Evolutionary conservation across 2,329 filamentous ascomycete genomes (phyloP), one percentile per base, ranked within the genome.

Genomic region (Celoporthe dispersa): DNA sequence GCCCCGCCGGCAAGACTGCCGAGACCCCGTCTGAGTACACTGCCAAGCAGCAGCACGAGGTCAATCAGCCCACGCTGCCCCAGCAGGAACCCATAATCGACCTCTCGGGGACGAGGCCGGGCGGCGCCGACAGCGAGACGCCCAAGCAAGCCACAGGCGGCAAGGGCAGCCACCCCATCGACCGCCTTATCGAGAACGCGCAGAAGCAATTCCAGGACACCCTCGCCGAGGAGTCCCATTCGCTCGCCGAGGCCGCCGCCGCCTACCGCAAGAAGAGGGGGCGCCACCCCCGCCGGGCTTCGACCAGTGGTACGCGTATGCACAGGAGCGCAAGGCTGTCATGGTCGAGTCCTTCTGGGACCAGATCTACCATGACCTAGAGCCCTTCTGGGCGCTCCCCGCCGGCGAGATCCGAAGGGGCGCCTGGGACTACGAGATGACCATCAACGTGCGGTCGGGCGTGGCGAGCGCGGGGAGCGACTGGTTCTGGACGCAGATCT

Each of bases 231-330:
- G 81, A 84, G 71, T 87, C 86, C 44, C 78, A 78, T 69, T 82
- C 83, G 22, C 78, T 91, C 65, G 77, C 80, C 12, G 81, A 84
- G 19, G 86, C 87, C 6, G 87, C 89, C 0, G 79, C 81, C 4
- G 84, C 83, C 31, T 91, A 91, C 75, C 84, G 88, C 69, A 76
- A 79, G 35, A 83, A 84, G 63, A 83, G 88, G 71, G 87, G 87
- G 31, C 83, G 88, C 33, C 87, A 90, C 74, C 89, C 88, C 89
- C 89, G 3, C 89, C 88, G 0, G 87, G 86, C n/a, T 91, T 91
- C 75, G 84, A 88, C 71, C 79, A 83, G 62, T 91, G 89, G 88
- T 84, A 87, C 73, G 78, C 81, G 41, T 87, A 86, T 68, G 88
- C 88, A 8, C 74, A 79, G 28, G 80, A 85, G 35, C 81, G 81